Conservation (phyloP, 2,329 filamentous ascomycete genomes). For the Fusarium sp. region DNA sequence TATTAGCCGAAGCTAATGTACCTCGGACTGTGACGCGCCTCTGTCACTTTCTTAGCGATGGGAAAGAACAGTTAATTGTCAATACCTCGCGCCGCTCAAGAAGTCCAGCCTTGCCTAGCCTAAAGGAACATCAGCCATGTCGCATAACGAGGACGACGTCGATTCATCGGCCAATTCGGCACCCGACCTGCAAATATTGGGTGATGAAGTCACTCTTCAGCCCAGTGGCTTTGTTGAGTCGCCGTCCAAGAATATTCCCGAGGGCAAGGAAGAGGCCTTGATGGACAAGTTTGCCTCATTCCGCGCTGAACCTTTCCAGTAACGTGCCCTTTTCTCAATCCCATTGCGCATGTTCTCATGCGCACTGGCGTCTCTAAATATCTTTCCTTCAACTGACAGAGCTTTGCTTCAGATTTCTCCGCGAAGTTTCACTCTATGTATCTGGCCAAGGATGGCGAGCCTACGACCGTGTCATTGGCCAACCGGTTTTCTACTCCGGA, state of each 20-base stretch:
- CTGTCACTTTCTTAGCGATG: constrained; percentile 35
- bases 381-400: constrained; percentile 22
- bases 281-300: constrained; percentile 91
- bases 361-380: not conserved
- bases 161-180: constrained; percentile 62
- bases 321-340: constrained; percentile 40
- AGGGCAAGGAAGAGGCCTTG: constrained; percentile 74
- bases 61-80: constrained; percentile 33
- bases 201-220: constrained; percentile 80
- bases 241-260: constrained; percentile 56
- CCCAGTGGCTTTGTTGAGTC: constrained; percentile 76
- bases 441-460: constrained; percentile 95
- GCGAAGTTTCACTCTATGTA: constrained; percentile 93
- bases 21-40: constrained; percentile 24
- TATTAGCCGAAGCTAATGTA: constrained; percentile 6
- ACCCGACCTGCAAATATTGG: constrained; percentile 82
- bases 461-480: constrained; percentile 90
- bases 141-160: constrained; percentile 49
- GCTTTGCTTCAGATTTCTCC: constrained; percentile 76
- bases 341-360: not conserved
- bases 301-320: constrained; percentile 75
- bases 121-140: constrained; percentile 45
- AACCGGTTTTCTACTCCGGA: constrained; percentile 92
- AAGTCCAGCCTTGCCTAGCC: not conserved
- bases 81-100: constrained; percentile 19